Conservation (phyloP, 192 early-diverging fungal genomes). For the Umbelopsis sp. region DNA sequence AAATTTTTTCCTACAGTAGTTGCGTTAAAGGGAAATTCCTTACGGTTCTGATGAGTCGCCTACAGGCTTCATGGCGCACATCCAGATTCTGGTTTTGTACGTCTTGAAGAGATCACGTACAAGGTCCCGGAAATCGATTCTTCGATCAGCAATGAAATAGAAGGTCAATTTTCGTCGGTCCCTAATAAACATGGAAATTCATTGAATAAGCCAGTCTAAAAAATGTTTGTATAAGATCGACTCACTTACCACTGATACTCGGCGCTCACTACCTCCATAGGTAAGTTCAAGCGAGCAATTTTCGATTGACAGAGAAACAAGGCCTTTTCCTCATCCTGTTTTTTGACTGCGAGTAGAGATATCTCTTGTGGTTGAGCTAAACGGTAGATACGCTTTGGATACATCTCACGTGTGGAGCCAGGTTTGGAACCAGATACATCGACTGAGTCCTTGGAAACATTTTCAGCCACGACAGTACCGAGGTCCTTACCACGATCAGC, state of each 20-base stretch:
- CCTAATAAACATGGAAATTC: slow-evolving; percentile 40
- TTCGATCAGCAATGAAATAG: slow-evolving; percentile 91
- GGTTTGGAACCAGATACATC: slow-evolving; percentile 36
- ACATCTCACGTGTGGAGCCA: slow-evolving; percentile 48
- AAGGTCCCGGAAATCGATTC: slow-evolving; percentile 96
- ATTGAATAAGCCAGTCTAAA: neutral
- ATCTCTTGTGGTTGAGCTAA: slow-evolving; percentile 80
- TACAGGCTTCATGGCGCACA: slow-evolving; percentile 53
- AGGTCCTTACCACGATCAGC: slow-evolving; percentile 91
- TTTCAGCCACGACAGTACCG: slow-evolving; percentile 75
- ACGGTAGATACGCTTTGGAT: slow-evolving; percentile 88
- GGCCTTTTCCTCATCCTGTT: slow-evolving; percentile 89
- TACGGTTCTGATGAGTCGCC: neutral
- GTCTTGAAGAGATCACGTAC: slow-evolving; percentile 96
- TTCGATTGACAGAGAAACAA: slow-evolving; percentile 84
- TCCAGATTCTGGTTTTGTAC: slow-evolving; percentile 99
- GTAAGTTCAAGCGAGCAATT: slow-evolving; percentile 84
- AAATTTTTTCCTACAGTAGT: neutral
- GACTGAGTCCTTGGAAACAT: slow-evolving; percentile 53
- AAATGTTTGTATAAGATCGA: neutral
- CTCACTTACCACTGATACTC: slow-evolving; percentile 91
- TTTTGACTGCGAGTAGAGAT: slow-evolving; percentile 73
- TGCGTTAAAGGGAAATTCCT: neutral
- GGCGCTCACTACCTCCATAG: slow-evolving; percentile 95
- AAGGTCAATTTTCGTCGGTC: slow-evolving; percentile 97